Evolutionary conservation across 2,329 filamentous ascomycete genomes (phyloP).

Genomic region (Ambrosiella beaveri): DNA sequence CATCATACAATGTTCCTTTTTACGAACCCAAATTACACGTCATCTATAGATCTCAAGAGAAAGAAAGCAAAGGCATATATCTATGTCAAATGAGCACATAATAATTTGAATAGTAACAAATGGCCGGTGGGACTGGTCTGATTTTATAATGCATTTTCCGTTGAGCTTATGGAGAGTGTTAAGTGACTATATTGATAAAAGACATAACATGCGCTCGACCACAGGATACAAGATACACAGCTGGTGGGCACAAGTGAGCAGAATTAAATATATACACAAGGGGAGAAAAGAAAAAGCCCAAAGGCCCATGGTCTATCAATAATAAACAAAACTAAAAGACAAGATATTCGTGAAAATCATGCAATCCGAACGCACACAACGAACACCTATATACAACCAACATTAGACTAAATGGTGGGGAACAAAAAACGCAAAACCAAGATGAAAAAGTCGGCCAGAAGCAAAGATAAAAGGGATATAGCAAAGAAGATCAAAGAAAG

Average conservation of each 20-base stretch:
- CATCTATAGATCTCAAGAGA: conserved; percentile 13
- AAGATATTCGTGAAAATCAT: conserved; percentile 5
- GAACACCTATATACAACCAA: neutral
- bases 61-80: conserved; percentile 7
- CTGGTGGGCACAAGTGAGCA: too few relatives aligned
- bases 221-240: neutral
- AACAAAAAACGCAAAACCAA: neutral
- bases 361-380: conserved; percentile 3
- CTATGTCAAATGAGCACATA: conserved; percentile 2
- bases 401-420: neutral
- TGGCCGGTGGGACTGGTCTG: neutral
- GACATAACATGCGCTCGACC: neutral
- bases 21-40: conserved; percentile 1
- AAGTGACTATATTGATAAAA: neutral
- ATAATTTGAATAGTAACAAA: conserved; percentile 1
- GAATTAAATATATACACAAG: neutral
- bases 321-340: neutral
- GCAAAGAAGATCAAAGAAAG: neutral
- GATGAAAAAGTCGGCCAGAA: neutral
- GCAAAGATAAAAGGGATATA: neutral
- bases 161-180: neutral
- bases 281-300: neutral
- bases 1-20: neutral
- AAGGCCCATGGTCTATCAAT: conserved; percentile 1
- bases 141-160: neutral